Conservation (phyloP, 2,329 filamentous ascomycete genomes). For the Fusarium coicis region DNA sequence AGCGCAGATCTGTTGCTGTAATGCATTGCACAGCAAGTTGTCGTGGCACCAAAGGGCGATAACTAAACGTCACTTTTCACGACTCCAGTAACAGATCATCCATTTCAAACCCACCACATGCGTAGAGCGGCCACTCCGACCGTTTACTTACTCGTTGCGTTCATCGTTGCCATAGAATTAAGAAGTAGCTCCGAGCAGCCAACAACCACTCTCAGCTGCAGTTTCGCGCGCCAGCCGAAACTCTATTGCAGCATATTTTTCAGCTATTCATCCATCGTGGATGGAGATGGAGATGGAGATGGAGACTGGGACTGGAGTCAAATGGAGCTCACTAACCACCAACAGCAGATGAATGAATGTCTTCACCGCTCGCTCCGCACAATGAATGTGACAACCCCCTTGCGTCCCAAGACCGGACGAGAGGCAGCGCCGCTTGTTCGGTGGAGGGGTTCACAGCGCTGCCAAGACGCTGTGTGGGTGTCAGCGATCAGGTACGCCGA, state of each 20-base stretch:
- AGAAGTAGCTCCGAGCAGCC: conserved; percentile 8
- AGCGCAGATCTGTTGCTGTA: conserved; percentile 22
- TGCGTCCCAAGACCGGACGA: conserved; percentile 23
- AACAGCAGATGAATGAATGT: conserved; percentile 12
- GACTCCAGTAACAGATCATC: conserved; percentile 32
- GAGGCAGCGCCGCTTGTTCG: conserved; percentile 25
- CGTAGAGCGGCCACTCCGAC: background rate
- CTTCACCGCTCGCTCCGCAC: conserved; percentile 30
- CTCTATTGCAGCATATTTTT: conserved; percentile 3
- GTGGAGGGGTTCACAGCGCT: background rate
- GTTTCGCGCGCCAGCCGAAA: conserved; percentile 28
- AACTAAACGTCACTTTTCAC: conserved; percentile 26
- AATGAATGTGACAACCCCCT: conserved; percentile 30
- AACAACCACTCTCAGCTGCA: background rate
- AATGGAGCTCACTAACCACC: background rate
- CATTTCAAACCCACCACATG: background rate
- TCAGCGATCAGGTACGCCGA: conserved; percentile 16
- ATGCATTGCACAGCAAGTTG: conserved; percentile 19
- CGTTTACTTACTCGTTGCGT: background rate
- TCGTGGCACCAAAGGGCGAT: conserved; percentile 31
- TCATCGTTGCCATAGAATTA: background rate
- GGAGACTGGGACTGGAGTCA: background rate
- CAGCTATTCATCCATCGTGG: conserved; percentile 1
- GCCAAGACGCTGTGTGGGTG: conserved; percentile 21
- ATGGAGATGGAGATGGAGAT: background rate